Evolutionary conservation across 805 yeast species (phyloP).

Genomic region (Metahyphopichia silvanorum): DNA sequence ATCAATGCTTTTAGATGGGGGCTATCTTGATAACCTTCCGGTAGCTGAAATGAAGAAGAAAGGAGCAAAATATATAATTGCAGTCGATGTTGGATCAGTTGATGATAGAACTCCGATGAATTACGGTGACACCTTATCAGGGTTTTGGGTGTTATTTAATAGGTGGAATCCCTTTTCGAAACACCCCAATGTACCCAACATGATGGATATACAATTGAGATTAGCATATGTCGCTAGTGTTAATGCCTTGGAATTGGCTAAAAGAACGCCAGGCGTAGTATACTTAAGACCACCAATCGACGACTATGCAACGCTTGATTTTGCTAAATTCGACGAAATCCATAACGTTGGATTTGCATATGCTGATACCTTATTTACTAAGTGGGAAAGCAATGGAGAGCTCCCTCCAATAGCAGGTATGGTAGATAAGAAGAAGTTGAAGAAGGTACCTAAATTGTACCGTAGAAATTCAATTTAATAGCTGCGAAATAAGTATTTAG

Average conservation of each 20-base stretch:
- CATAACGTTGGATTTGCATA: slow-evolving; percentile 75
- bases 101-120: slow-evolving; percentile 88
- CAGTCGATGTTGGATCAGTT: slow-evolving; percentile 93
- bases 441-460: slow-evolving; percentile 20
- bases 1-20: slow-evolving; percentile 92
- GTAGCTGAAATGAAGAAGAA: slow-evolving; percentile 87
- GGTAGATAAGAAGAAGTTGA: slow-evolving; percentile 13
- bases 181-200: slow-evolving; percentile 85
- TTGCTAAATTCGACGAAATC: slow-evolving; percentile 88
- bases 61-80: slow-evolving; percentile 84
- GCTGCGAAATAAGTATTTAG: neutral
- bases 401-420: slow-evolving; percentile 64
- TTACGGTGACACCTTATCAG: slow-evolving; percentile 91
- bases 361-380: slow-evolving; percentile 56
- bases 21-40: slow-evolving; percentile 90
- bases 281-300: slow-evolving; percentile 95
- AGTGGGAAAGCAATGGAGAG: slow-evolving; percentile 49
- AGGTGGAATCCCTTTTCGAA: slow-evolving; percentile 86
- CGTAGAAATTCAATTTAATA: slow-evolving; percentile 68
- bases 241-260: slow-evolving; percentile 86
- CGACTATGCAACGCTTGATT: slow-evolving; percentile 85
- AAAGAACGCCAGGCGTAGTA: slow-evolving; percentile 76
- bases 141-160: slow-evolving; percentile 85
- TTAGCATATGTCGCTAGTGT: slow-evolving; percentile 94
- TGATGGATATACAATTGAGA: slow-evolving; percentile 93